phyloP scores from a whole-genome alignment of 2,329 filamentous ascomycete genomes.

The Alternaria gaisen region DNA sequence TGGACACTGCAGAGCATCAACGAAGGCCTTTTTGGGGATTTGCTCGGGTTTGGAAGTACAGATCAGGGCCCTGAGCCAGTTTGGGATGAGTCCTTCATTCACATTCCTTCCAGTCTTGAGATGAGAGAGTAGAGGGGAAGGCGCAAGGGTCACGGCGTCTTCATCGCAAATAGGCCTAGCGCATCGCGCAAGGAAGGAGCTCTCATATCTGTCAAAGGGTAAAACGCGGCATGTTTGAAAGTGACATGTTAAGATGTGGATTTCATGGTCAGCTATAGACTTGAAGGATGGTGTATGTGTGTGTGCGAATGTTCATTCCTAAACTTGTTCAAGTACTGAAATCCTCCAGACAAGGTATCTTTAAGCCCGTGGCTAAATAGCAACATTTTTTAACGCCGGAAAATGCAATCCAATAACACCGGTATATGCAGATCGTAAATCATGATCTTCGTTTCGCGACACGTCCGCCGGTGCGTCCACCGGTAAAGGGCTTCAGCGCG shows the following conservation, averaged over 20 bases:
- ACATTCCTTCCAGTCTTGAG: not conserved
- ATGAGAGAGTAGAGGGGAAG: no score
- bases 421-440: slow-evolving; percentile 22
- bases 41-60: slow-evolving; percentile 5
- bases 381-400: slow-evolving; percentile 33
- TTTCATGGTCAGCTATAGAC: not conserved
- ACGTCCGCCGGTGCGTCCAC: slow-evolving; percentile 25
- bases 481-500: slow-evolving; percentile 45
- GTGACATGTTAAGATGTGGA: not conserved
- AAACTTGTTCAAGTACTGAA: not conserved
- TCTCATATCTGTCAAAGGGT: not conserved
- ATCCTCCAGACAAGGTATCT: slow-evolving; percentile 38
- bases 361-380: slow-evolving; percentile 25
- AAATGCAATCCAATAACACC: slow-evolving; percentile 37
- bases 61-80: not conserved
- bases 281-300: not conserved
- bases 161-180: not conserved
- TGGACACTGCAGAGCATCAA: slow-evolving; percentile 28
- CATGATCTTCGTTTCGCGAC: slow-evolving; percentile 39
- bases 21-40: slow-evolving; percentile 15
- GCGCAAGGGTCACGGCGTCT: not conserved
- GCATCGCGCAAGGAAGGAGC: not conserved
- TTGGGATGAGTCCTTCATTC: not conserved
- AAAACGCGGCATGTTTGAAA: not conserved
- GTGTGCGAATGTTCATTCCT: not conserved